phyloP scores from a whole-genome alignment of 1,139 yeast genomes.

The Geotrichum fermentans region DNA sequence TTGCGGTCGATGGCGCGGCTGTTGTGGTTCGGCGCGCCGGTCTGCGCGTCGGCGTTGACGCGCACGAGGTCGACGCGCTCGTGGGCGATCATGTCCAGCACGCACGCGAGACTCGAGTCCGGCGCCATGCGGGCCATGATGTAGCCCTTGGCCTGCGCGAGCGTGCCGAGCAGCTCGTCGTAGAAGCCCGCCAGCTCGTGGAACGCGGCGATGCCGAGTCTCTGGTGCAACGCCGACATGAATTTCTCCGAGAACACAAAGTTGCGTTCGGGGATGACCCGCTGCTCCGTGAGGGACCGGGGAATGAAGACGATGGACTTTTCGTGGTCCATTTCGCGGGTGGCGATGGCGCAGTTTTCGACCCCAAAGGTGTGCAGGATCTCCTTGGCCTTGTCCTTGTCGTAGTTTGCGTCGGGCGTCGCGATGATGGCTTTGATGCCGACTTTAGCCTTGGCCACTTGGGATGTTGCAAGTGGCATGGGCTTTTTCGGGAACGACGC shows the following conservation, averaged over 20 bases:
- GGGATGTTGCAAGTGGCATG: neutral
- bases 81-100: constrained; percentile 46
- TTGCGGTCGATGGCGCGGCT: constrained; percentile 60
- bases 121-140: constrained; percentile 55
- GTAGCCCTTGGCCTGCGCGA: constrained; percentile 47
- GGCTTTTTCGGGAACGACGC: constrained; percentile 23
- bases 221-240: constrained; percentile 41
- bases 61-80: constrained; percentile 44
- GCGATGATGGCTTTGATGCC: constrained; percentile 56
- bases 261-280: constrained; percentile 42
- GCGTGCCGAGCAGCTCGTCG: constrained; percentile 40
- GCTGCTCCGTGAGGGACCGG: constrained; percentile 41
- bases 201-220: constrained; percentile 44
- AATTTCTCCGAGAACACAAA: constrained; percentile 59
- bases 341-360: constrained; percentile 46
- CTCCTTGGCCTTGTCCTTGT: constrained; percentile 43
- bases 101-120: constrained; percentile 53
- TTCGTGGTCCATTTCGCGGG: constrained; percentile 49
- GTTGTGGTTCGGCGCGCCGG: constrained; percentile 50
- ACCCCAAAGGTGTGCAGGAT: constrained; percentile 46
- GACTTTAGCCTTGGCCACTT: constrained; percentile 29
- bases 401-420: constrained; percentile 48
- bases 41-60: constrained; percentile 48
- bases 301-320: constrained; percentile 50
- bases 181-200: constrained; percentile 46